Percentiles rank a stretch among this genome's conserved stretches.
Evolutionary conservation across 208 protist species (phyloP).

Genomic region (Novymonas esmeraldas): DNA sequence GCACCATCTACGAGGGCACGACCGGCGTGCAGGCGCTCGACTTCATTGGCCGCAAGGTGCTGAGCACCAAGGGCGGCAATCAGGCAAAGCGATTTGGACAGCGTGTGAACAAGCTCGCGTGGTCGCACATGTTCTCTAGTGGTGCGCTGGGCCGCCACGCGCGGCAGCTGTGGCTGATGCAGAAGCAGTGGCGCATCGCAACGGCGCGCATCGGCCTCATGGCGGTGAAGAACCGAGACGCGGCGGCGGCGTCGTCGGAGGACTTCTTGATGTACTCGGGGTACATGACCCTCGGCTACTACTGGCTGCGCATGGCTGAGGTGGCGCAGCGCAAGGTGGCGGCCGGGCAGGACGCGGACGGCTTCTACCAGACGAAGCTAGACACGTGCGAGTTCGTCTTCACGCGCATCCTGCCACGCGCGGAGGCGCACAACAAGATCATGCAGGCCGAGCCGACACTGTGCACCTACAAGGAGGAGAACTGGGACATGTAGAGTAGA

Average conservation of each 20-base stretch:
- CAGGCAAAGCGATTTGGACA: slow-evolving; percentile 39
- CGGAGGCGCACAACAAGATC: slow-evolving; percentile 55
- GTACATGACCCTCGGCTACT: slow-evolving; percentile 78
- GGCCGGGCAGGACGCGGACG: slow-evolving; percentile 56
- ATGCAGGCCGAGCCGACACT: slow-evolving; percentile 49
- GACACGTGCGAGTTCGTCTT: slow-evolving; percentile 82
- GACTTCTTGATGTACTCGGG: slow-evolving; percentile 86
- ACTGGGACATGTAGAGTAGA: slow-evolving; percentile 62
- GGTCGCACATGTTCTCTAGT: slow-evolving; percentile 38
- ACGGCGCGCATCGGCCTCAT: slow-evolving; percentile 51
- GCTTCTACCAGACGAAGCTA: slow-evolving; percentile 86
- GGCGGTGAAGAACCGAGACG: slow-evolving; percentile 50
- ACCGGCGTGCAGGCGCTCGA: slow-evolving; percentile 87
- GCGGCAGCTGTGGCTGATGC: slow-evolving; percentile 57
- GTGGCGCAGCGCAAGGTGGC: slow-evolving; percentile 66
- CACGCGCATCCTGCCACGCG: slow-evolving; percentile 64
- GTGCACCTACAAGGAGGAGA: slow-evolving; percentile 51
- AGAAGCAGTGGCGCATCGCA: slow-evolving; percentile 68
- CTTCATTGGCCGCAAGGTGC: slow-evolving; percentile 86
- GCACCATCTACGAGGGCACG: slow-evolving; percentile 83
- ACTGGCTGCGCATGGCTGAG: slow-evolving; percentile 88
- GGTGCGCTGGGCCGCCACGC: slow-evolving; percentile 41
- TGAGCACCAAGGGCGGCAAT: slow-evolving; percentile 58
- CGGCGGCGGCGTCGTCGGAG: slow-evolving; percentile 52
- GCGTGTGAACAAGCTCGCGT: slow-evolving; percentile 44